Percentiles rank a stretch among this genome's conserved stretches.
These are phyloP conservation scores for Phaffia australis DNA, from an alignment of 768 basidiomycete species.

Conservation along the genomic window DNA sequence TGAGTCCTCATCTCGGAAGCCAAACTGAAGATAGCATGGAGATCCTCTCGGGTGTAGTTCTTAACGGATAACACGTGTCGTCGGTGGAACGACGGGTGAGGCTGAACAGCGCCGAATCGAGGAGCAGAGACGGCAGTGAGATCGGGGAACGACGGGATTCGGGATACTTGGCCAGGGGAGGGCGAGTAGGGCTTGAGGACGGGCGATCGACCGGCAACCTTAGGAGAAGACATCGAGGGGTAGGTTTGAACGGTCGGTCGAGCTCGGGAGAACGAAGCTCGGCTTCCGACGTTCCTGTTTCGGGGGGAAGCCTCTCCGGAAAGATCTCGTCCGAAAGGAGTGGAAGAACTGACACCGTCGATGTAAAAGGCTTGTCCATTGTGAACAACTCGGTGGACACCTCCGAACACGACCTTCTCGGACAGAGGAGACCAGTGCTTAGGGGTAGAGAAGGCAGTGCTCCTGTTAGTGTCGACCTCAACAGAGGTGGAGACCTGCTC, in stretches of 20 bases:
- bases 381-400: conserved; percentile 80
- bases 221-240: conserved; percentile 26
- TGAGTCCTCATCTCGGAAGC: conserved; percentile 95
- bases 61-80: conserved; percentile 90
- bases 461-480: conserved; percentile 81
- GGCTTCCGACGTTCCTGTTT: conserved; percentile 31
- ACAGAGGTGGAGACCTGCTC: conserved; percentile 78
- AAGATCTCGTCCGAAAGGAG: conserved; percentile 42
- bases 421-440: conserved; percentile 74
- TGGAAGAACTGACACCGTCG: conserved; percentile 58
- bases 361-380: conserved; percentile 81
- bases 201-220: conserved; percentile 24
- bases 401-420: conserved; percentile 52
- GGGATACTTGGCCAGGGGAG: conserved; percentile 27
- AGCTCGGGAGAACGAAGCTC: conserved; percentile 36
- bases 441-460: conserved; percentile 46
- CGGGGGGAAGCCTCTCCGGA: conserved; percentile 29
- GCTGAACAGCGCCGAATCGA: conserved; percentile 45
- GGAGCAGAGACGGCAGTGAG: conserved; percentile 28
- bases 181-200: conserved; percentile 25
- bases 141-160: conserved; percentile 29
- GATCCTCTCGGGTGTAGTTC: conserved; percentile 76
- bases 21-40: conserved; percentile 85
- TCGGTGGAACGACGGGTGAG: conserved; percentile 80
- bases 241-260: conserved; percentile 29